Evolutionary conservation across 306 rosid species (phyloP), one percentile per base, ranked within the genome.

Genomic region (Astragalus membranaceus): DNA sequence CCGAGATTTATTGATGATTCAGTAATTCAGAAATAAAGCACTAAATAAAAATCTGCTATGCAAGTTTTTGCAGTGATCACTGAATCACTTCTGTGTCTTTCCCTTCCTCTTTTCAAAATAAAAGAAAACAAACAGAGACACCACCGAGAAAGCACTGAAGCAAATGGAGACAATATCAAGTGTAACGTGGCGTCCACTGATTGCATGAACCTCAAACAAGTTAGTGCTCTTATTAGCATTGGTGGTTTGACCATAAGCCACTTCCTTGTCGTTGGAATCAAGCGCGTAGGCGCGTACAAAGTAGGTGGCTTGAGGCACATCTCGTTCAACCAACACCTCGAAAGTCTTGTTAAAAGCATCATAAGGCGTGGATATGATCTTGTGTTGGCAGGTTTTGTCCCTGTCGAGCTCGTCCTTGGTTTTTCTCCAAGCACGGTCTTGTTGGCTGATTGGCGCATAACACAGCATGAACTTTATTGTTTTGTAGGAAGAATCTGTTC

Each of bases 371-470:
- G 73, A 7, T 1, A 86, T 80, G 54, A 95, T 82, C 55, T 64
- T 50, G 79, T 81, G 80, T 50, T 41, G 87, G 69, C 99, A 95
- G 1, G 95, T 91, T 83, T 87, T 95, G 92, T 91, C 97, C 80
- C 78, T 85, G 1, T 23, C 1, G 46, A 95, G 88, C 0, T 68
- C 14, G n/a, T 89, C 91, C 36, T 49, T 84, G 0, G 99, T 95
- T 80, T 95, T 91, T 55, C 99, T 87, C 99, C 99, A 95, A 3
- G 62, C 78, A 63, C 99, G 95, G 81, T 89, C 95, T 10, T 17
- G 33, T 55, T 95, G 99, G 86, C 99, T 95, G 33, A 83, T 49
- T 0, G 88, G 91, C 77, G 97, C 91, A 80, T 85, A 95, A 84
- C 99, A 95, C 0, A 95, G 71, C 70, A 85, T 86, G 69, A 84